phyloP scores from a whole-genome alignment of 177 flowering plant genomes.

The Vitis hybrid region DNA sequence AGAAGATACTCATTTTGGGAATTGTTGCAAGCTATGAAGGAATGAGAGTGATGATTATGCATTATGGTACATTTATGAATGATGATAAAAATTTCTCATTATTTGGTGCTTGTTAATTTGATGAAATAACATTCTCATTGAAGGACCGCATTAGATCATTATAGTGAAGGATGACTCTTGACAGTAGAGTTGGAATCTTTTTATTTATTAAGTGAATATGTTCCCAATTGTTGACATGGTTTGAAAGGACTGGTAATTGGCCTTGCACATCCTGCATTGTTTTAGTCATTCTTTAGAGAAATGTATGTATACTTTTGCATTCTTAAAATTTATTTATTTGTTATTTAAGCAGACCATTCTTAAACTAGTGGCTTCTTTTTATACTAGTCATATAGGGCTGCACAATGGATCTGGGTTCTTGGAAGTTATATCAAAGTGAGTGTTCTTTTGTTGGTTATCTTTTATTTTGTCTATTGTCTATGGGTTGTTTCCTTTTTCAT shows the following conservation, averaged over 20 bases:
- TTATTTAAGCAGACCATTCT: background rate
- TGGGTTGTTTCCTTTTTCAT: background rate
- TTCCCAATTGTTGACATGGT: constrained; percentile 91
- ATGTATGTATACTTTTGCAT: background rate
- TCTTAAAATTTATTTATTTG: too few species aligned
- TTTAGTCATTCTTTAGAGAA: background rate
- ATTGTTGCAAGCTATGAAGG: too few species aligned
- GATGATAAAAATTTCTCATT: too few species aligned
- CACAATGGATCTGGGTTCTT: constrained; percentile 85
- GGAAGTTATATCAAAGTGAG: constrained; percentile 83
- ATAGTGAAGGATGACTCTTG: constrained; percentile 88
- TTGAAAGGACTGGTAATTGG: too few species aligned
- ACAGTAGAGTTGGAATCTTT: constrained; percentile 83
- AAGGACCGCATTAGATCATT: constrained; percentile 55
- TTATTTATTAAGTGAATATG: constrained; percentile 70
- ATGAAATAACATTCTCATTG: too few species aligned
- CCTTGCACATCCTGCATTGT: background rate
- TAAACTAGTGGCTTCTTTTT: constrained; percentile 14
- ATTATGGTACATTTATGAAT: too few species aligned
- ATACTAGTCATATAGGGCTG: constrained; percentile 71
- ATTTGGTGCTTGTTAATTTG: too few species aligned
- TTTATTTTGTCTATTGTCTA: background rate
- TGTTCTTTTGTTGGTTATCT: background rate
- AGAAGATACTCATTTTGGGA: constrained; percentile 47
- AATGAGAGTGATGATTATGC: too few species aligned